A percentile compares a stretch with the other conserved stretches of the same genome.
Evolutionary conservation across 73 alveolate genomes (phyloP).

Genomic region (Tetrahymena borealis): DNA sequence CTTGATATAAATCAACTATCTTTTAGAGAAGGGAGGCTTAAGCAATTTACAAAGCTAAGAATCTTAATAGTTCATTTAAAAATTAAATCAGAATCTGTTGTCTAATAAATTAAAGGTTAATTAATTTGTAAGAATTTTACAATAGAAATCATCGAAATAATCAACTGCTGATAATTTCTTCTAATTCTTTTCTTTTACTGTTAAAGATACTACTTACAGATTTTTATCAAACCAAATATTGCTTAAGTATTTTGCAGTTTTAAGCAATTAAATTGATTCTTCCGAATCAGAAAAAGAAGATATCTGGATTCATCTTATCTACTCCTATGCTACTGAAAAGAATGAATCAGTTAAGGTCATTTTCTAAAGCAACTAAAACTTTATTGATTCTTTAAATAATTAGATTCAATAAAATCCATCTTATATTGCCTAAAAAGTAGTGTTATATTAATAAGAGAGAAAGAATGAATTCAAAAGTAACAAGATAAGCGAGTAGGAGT

Average conservation of each 20-base stretch:
- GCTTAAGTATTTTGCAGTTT: not conserved
- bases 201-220: not conserved
- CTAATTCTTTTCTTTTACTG: not conserved
- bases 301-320: not conserved
- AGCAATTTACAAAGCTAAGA: not conserved
- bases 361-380: not conserved
- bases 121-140: not conserved
- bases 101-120: not conserved
- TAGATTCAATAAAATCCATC: not conserved
- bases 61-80: not conserved
- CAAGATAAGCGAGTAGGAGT: not conserved
- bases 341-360: not conserved
- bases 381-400: not conserved
- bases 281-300: not conserved
- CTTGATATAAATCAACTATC: too few relatives aligned
- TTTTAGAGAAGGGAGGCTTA: too few relatives aligned
- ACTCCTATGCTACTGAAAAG: not conserved
- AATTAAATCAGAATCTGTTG: not conserved
- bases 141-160: not conserved
- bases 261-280: not conserved
- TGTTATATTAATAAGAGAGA: not conserved
- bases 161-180: not conserved
- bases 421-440: not conserved
- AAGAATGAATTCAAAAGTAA: not conserved
- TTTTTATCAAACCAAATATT: not conserved